These are phyloP conservation scores for Hydrangea macrophylla DNA, from an alignment of 148 eudicot genomes.

Conservation along the genomic window DNA sequence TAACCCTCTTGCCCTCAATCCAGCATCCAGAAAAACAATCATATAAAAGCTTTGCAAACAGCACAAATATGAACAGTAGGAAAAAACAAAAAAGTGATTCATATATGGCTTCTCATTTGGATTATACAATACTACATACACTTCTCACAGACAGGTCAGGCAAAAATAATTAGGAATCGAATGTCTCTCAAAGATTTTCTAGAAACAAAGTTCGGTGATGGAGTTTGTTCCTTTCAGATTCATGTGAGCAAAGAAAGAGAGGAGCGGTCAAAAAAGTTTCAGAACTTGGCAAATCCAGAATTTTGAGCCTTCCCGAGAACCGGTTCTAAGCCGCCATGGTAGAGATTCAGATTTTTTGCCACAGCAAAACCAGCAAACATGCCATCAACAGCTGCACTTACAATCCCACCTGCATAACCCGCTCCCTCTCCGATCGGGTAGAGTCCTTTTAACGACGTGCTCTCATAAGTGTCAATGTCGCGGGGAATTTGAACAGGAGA, in stretches of 20 bases:
- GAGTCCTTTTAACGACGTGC: slow-evolving; percentile 81
- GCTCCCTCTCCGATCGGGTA: slow-evolving; percentile 98
- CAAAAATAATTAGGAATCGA: neutral
- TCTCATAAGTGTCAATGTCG: slow-evolving; percentile 59
- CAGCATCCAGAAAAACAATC: too few species aligned
- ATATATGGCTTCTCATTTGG: neutral
- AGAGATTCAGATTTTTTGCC: slow-evolving; percentile 72
- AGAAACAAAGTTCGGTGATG: too few species aligned
- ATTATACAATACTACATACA: neutral
- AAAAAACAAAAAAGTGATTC: neutral
- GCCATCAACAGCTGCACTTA: slow-evolving; percentile 98
- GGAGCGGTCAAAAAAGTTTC: neutral
- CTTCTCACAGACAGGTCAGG: neutral
- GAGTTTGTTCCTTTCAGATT: neutral
- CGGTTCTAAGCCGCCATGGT: slow-evolving; percentile 45
- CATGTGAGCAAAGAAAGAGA: neutral
- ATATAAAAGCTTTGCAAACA: neutral
- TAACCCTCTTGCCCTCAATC: too few species aligned
- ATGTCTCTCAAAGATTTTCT: neutral
- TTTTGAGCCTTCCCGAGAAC: slow-evolving; percentile 70
- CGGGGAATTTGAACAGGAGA: slow-evolving; percentile 86
- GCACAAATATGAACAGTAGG: neutral
- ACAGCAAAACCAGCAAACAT: slow-evolving; percentile 89
- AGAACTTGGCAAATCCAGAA: slow-evolving; percentile 59
- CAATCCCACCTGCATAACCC: slow-evolving; percentile 96